Base-by-base conservation (phyloP, 2,329 filamentous ascomycete genomes). In the Fusarium tjaetaba region DNA sequence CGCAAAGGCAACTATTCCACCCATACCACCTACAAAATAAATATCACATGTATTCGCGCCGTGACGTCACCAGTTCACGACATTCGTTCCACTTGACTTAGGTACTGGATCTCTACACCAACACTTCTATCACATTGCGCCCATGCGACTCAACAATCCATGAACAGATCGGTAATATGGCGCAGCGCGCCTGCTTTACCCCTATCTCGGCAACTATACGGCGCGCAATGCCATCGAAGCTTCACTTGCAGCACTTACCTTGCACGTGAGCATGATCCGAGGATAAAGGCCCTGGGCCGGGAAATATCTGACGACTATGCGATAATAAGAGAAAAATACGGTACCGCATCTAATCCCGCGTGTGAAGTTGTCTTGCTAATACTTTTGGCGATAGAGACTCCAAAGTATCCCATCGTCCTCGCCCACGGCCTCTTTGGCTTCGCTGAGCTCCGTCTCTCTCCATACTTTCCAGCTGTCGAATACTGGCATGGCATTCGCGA, bases 401-500 rank as follows among this genome's bases (percentile, higher is more conserved):
- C 90, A 5, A 88, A 88, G 74, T 78, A 91, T 72, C 89, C 90
- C 49, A 87, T 92, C 61, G 89, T 92, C 61, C 87, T 92, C 39
- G 90, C 90, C 59, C 90, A 92, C 77, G 90, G 90, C 63, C 84
- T 92, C 55, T 83, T 92, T 58, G 90, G 90, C 75, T 92, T 92
- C 78, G 85, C 88, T 42, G 87, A 91, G 77, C 83, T 92, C 28
- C 83, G 82, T 41, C 78, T 90, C 22, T 84, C 83, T 18, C 83
- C 86, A 4, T 83, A 84, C 73, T 81, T 91, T 6, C 89, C 89
- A 2, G 80, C 86, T 5, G 85, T 91, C 41, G 86, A 89, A 51
- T 92, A 92, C 83, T 92, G 90, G 90, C 86, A 87, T 71, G 90
- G 90, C 57, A 92, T 92, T 72, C 85, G 85, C 28, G 86, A 90